Conservation (phyloP, 2,329 filamentous ascomycete species). For the Venturiaceae sp. region DNA sequence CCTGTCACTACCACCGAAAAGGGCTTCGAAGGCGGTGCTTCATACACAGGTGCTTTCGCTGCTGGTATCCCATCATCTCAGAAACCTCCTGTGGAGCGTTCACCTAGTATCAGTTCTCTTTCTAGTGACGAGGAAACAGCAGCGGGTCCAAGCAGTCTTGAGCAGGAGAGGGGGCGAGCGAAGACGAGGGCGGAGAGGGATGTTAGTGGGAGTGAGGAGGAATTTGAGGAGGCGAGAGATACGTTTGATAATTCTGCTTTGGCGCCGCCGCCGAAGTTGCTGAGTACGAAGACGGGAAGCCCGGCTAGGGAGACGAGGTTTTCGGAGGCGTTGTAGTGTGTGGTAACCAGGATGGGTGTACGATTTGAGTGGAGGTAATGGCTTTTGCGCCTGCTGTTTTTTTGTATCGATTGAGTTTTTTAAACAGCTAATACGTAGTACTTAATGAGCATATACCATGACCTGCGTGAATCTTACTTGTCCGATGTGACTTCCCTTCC, state of each 20-base stretch:
- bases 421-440: too few species aligned
- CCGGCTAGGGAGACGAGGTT: conserved; percentile 41
- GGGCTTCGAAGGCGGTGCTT: not conserved
- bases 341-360: too few species aligned
- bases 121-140: conserved; percentile 18
- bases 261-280: conserved; percentile 23
- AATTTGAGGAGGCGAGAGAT: conserved; percentile 44
- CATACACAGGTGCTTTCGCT: not conserved
- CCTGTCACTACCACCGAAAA: conserved; percentile 1
- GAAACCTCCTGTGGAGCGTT: not conserved
- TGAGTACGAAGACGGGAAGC: conserved; percentile 32
- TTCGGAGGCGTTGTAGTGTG: conserved; percentile 4
- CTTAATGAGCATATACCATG: too few species aligned
- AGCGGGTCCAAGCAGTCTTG: conserved; percentile 12
- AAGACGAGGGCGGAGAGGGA: conserved; percentile 16
- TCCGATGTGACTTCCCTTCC: too few species aligned
- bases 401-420: too few species aligned
- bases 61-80: not conserved
- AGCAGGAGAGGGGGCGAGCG: conserved; percentile 9
- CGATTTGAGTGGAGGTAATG: too few species aligned
- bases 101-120: not conserved
- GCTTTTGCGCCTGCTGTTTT: too few species aligned
- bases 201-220: conserved; percentile 24
- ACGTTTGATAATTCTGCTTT: conserved; percentile 35
- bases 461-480: too few species aligned